These are phyloP conservation scores for Scheffersomyces stipitis DNA, from an alignment of 805 yeast genomes.

Conservation along the genomic window DNA sequence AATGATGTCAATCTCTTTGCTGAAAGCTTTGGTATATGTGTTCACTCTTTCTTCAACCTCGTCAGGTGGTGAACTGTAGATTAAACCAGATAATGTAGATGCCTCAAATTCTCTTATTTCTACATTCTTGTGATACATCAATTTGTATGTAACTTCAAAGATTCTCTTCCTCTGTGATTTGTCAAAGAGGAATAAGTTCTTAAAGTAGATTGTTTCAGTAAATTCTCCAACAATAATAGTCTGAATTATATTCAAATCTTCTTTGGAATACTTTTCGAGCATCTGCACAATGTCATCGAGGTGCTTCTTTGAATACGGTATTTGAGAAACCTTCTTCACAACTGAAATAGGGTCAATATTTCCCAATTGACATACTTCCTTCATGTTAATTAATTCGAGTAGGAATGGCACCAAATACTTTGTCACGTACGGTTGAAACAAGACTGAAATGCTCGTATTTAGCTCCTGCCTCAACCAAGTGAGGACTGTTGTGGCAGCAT, in stretches of 20 bases:
- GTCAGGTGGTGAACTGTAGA: conserved; percentile 59
- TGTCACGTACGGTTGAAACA: conserved; percentile 52
- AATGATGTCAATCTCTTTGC: conserved; percentile 38
- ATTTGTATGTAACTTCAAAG: conserved; percentile 48
- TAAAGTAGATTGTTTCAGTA: conserved; percentile 68
- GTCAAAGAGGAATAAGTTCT: conserved; percentile 58
- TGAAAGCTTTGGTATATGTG: conserved; percentile 32
- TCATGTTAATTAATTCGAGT: conserved; percentile 59
- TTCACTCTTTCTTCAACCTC: conserved; percentile 44
- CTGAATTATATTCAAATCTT: conserved; percentile 46
- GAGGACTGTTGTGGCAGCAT: conserved; percentile 62
- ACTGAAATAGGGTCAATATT: conserved; percentile 53
- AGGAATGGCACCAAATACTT: conserved; percentile 65
- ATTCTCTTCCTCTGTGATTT: conserved; percentile 48
- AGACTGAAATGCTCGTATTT: conserved; percentile 51
- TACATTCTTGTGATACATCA: conserved; percentile 61
- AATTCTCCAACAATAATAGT: conserved; percentile 64
- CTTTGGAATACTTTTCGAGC: conserved; percentile 37
- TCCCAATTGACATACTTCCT: conserved; percentile 78
- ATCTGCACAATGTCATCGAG: conserved; percentile 32
- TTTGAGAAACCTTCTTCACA: conserved; percentile 45
- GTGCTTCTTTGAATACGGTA: conserved; percentile 23
- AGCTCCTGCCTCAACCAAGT: conserved; percentile 58
- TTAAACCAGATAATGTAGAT: conserved; percentile 71
- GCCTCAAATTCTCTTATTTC: conserved; percentile 79